Evolutionary conservation across 139 green algal genomes (phyloP).

Genomic region (Pleodorina starrii): DNA sequence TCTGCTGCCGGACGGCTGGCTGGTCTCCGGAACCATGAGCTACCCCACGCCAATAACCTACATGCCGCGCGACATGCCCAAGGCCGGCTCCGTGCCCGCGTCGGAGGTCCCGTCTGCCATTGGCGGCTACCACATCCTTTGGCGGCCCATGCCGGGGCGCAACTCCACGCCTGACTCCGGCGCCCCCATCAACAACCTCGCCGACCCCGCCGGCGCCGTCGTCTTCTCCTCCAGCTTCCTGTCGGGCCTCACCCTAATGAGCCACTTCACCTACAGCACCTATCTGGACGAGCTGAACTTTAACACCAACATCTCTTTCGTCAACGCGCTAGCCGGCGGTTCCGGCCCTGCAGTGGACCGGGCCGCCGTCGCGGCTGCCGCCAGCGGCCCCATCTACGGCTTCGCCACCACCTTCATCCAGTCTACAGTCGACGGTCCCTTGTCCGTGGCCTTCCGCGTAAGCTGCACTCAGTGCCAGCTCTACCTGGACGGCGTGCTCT

Average conservation of each 20-base stretch:
- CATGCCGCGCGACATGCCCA: not conserved
- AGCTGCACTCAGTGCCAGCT: not conserved
- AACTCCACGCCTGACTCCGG: not conserved
- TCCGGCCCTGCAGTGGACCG: too few relatives aligned
- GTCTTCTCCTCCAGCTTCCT: conserved; percentile 4
- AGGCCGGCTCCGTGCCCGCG: not conserved
- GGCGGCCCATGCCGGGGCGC: not conserved
- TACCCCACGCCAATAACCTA: not conserved
- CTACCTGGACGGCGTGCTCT: not conserved
- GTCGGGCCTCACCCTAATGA: not conserved
- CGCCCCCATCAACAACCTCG: not conserved
- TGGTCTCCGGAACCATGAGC: not conserved
- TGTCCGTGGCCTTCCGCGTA: not conserved
- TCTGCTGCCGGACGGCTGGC: not conserved
- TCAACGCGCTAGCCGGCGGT: not conserved
- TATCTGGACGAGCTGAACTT: not conserved
- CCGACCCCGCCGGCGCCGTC: not conserved
- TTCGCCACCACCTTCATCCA: not conserved
- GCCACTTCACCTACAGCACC: not conserved
- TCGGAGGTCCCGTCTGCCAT: not conserved
- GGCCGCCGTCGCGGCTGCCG: not conserved
- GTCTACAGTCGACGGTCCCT: not conserved
- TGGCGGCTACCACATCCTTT: not conserved
- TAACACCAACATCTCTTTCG: not conserved
- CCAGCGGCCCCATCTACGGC: not conserved